phyloP scores from a whole-genome alignment of 2,329 filamentous ascomycete genomes.

The Beauveria asiatica region DNA sequence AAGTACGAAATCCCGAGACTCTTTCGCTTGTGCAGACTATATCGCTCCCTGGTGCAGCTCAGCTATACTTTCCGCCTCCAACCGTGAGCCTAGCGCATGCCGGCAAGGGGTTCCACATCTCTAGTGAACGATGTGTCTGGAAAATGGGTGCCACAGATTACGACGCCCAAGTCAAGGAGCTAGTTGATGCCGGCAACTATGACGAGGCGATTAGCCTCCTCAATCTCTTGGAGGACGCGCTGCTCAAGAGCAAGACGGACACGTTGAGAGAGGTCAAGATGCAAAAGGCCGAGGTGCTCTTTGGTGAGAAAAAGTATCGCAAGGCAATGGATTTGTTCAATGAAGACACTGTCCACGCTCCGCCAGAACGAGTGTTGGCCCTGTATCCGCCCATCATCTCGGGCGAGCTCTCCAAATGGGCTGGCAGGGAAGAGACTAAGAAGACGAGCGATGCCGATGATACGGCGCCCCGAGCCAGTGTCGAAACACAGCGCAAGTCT shows the following conservation, averaged over 20 bases:
- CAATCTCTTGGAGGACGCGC: constrained; percentile 82
- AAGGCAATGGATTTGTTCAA: constrained; percentile 84
- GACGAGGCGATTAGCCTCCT: constrained; percentile 91
- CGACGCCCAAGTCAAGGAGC: constrained; percentile 75
- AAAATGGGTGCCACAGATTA: constrained; percentile 92
- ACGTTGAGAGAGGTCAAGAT: constrained; percentile 82
- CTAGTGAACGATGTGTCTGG: constrained; percentile 88
- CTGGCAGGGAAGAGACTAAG: constrained; percentile 35
- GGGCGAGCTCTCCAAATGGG: constrained; percentile 62
- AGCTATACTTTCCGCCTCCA: constrained; percentile 85
- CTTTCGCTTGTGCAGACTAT: constrained; percentile 84
- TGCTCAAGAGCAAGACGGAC: constrained; percentile 73
- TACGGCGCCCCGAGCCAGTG: constrained; percentile 13
- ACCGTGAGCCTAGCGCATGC: constrained; percentile 92
- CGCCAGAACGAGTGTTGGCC: constrained; percentile 78
- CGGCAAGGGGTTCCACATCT: constrained; percentile 89
- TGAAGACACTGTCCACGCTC: constrained; percentile 74
- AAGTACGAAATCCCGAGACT: constrained; percentile 88
- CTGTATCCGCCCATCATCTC: constrained; percentile 79
- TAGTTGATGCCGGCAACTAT: constrained; percentile 64
- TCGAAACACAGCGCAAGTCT: constrained; percentile 12
- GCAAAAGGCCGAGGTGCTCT: constrained; percentile 79
- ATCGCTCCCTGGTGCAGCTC: constrained; percentile 68
- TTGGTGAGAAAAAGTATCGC: constrained; percentile 72
- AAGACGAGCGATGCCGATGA: constrained; percentile 23